Base-by-base conservation (phyloP, 768 basidiomycete genomes). In the Lactarius vividus region DNA sequence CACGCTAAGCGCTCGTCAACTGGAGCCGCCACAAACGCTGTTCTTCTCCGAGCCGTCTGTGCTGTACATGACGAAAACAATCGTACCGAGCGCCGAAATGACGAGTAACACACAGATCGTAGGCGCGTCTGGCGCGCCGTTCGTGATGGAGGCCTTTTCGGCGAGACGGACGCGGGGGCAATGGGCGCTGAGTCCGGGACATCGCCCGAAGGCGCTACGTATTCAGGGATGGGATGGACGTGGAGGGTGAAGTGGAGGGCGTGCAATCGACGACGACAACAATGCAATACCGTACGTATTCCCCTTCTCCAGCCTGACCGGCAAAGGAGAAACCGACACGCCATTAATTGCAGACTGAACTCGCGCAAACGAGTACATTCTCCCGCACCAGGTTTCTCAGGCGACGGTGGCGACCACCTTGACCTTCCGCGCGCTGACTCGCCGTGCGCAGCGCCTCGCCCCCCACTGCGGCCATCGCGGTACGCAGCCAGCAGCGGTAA, bases 21-120 rank as follows among this genome's bases (percentile, higher is more conserved):
- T 98, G 96, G 96, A 97, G 97, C 72, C 74, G 88, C 92, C 0
- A 92, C 75, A 96, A 94, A 96, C 97, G 13, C 90, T 91, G 0
- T 98, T 92, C 77, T 92, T 83, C 78, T 92, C 94, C 4, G 74
- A 79, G 1, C 94, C 95, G 10, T 94, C 96, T 0, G 72, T 79
- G 10, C 74, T 92, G 2, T 93, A 96, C n/a, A n/a, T n/a, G n/a
- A n/a, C n/a, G n/a, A n/a, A 66, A 20, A 8, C 0, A 4, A 79
- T 87, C 63, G 87, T 88, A 0, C 85, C 87, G 9, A 91, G 90
- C 26, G 91, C 89, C 18, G 92, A 94, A 72, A 84, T 82, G 63
- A 88, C 91, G 42, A 91, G 91, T 8, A 87, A 93, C 70, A 88
- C 91, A 0, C 86, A 92, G 71, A 92, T 97, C 57, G 74, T 97